Base-by-base conservation (phyloP, 768 basidiomycete genomes). In the Lentinula detonsa region DNA sequence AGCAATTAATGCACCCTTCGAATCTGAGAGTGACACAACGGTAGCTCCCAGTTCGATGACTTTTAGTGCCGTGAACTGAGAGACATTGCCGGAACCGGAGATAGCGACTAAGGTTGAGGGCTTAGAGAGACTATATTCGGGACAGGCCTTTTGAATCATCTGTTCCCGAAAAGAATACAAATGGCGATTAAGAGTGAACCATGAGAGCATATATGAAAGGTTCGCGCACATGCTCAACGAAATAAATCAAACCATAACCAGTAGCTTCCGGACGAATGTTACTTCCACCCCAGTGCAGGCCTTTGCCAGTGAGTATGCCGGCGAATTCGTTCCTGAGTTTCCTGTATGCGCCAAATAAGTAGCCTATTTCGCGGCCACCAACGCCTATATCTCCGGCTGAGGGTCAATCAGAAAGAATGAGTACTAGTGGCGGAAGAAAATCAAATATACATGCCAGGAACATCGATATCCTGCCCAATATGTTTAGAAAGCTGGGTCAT, bases 321-420 rank as follows among this genome's bases (percentile, higher is more conserved):
- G 81, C 76, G 68, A 83, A 90, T 75, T 90, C 86, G 73, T 90
- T 89, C 64, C 80, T 76, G 70, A 84, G 74, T 71, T 83, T 84
- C 80, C 87, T 90, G 81, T 91, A 91, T 35, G 86, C 86, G 65
- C 89, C 88, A 68, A 88, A 90, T 70, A 90, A 76, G 81, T 76
- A 91, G 37, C 85, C 89, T 64, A 90, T 83, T 74, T 91, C 89
- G 62, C 89, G 80, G 43, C 81, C 88, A 65, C 88, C 88, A 62
- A 85, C 86, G 64, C 89, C 89, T 64, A 91, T 90, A 67, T 90
- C 83, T 48, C 85, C 85, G 65, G 85, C 85, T 78, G 57, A 23
- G 52, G 51, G 31, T 48, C 9, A 52, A 13, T 39, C 37, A 39
- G 37, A 39, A 39, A 59, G 31, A 11, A 54, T 34, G 4, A 13